Evolutionary conservation across 78 protist species (phyloP).

Genomic region (Paulinella micropora): DNA sequence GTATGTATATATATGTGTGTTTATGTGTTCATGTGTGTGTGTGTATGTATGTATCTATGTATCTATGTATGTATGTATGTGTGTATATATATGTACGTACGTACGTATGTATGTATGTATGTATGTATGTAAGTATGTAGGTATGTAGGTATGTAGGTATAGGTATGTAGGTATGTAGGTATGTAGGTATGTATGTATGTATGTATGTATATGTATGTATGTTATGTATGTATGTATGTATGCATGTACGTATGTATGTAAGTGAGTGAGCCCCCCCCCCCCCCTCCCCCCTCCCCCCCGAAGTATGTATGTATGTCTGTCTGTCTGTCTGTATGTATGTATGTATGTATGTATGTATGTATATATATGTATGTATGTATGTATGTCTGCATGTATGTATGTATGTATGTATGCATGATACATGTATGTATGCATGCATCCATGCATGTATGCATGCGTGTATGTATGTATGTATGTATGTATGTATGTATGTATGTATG

Average conservation of each 20-base stretch:
- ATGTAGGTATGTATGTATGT: neutral
- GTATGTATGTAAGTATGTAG: neutral
- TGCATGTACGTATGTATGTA: neutral
- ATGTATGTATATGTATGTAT: neutral
- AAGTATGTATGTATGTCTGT: neutral
- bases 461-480: neutral
- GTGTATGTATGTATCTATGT: neutral
- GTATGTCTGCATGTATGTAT: neutral
- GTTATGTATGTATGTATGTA: neutral
- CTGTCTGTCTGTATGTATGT: neutral
- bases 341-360: neutral
- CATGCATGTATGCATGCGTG: neutral
- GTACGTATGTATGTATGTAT: neutral
- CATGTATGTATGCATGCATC: neutral
- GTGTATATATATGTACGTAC: neutral
- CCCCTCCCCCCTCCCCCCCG: neutral
- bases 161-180: neutral
- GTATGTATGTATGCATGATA: neutral
- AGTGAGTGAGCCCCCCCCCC: neutral
- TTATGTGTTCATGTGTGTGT: too few species aligned
- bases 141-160: neutral
- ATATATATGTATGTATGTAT: neutral
- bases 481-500: neutral
- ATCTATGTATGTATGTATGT: neutral
- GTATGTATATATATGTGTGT: neutral